Evolutionary conservation across 2,329 filamentous ascomycete genomes (phyloP).

Genomic region (Tolypocladium tundrense): DNA sequence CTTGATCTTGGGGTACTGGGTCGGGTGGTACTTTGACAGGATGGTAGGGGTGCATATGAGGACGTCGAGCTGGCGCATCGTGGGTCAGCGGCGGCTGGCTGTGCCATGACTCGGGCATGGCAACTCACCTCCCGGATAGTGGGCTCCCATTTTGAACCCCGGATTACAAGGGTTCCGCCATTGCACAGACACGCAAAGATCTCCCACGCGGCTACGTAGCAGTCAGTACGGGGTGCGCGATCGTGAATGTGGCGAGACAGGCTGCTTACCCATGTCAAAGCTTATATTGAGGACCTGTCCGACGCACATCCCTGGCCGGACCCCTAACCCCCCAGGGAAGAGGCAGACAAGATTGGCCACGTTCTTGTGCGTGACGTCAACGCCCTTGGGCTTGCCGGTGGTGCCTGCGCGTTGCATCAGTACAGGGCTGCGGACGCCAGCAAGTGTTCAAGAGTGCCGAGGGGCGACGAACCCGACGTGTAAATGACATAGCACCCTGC

Average conservation of each 20-base stretch:
- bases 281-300: constrained; percentile 47
- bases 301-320: constrained; percentile 38
- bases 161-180: constrained; percentile 43
- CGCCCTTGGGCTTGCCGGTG: constrained; percentile 47
- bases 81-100: background rate
- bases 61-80: constrained; percentile 32
- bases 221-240: constrained; percentile 3
- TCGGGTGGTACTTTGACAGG: constrained; percentile 35
- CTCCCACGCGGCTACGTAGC: constrained; percentile 44
- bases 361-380: constrained; percentile 45
- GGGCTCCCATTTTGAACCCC: constrained; percentile 37
- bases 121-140: constrained; percentile 31
- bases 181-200: constrained; percentile 48
- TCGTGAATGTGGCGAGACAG: background rate
- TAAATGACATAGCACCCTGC: constrained; percentile 40
- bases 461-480: constrained; percentile 33
- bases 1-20: constrained; percentile 38
- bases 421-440: background rate
- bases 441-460: background rate
- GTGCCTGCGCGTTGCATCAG: constrained; percentile 24
- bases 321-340: constrained; percentile 39
- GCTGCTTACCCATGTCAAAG: constrained; percentile 48
- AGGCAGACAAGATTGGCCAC: constrained; percentile 43
- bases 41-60: constrained; percentile 47
- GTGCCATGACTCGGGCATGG: background rate